Percentiles rank a stretch among this genome's conserved stretches.
Evolutionary conservation across 1,139 yeast genomes (phyloP).

Genomic region (Pichia sp.): DNA sequence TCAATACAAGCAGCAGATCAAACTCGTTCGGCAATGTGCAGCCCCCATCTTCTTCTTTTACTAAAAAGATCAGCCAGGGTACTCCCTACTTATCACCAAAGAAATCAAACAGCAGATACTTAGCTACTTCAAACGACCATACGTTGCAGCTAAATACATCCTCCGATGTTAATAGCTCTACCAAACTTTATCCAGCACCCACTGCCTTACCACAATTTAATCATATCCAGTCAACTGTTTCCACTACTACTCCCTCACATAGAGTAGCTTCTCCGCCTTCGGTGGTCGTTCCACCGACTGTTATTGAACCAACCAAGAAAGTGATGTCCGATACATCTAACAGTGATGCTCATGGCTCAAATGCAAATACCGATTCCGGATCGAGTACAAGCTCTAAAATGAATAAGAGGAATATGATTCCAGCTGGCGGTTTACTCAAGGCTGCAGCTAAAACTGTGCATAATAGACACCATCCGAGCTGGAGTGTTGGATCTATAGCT

Average conservation of each 20-base stretch:
- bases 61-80: not conserved
- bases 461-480: conserved; percentile 1
- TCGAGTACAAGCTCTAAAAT: not conserved
- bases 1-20: not conserved
- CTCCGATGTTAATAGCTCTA: too few species aligned
- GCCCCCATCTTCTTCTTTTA: not conserved
- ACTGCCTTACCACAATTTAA: not conserved
- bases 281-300: not conserved
- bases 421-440: not conserved
- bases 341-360: not conserved
- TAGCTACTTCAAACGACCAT: conserved; percentile 14
- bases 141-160: conserved; percentile 3
- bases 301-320: not conserved
- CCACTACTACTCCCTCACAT: not conserved
- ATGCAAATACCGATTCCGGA: not conserved
- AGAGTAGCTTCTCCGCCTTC: not conserved
- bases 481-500: conserved; percentile 1
- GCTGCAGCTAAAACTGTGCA: not conserved
- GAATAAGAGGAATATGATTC: not conserved
- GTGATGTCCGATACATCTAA: not conserved
- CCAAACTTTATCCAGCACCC: too few species aligned
- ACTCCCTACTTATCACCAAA: conserved; percentile 5
- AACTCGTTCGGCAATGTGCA: not conserved
- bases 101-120: conserved; percentile 3
- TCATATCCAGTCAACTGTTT: not conserved